A percentile compares a stretch with the other conserved stretches of the same genome.
phyloP scores from a whole-genome alignment of 2,329 filamentous ascomycete genomes.

The Ophiostoma australiae region DNA sequence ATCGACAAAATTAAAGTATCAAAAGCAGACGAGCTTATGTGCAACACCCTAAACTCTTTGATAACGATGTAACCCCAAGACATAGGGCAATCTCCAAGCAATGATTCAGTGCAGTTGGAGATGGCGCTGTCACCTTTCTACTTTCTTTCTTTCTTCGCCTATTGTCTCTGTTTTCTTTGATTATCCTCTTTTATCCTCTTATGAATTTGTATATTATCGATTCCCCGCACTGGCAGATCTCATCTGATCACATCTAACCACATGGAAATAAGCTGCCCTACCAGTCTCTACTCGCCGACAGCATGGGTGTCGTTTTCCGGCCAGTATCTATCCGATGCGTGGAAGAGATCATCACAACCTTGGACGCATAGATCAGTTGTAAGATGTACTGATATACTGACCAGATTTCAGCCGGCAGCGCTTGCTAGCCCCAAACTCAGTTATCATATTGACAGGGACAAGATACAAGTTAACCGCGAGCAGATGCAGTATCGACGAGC shows the following conservation, averaged over 20 bases:
- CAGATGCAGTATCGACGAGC: neutral
- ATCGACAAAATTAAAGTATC: too few relatives aligned
- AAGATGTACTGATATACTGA: too few relatives aligned
- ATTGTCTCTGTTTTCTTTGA: neutral
- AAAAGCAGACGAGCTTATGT: neutral
- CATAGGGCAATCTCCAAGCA: neutral
- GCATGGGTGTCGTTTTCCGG: constrained; percentile 6
- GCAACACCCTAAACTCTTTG: too few relatives aligned
- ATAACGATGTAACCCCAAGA: neutral
- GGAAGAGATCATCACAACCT: neutral
- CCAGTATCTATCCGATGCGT: neutral
- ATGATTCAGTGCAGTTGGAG: neutral
- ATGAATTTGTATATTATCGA: neutral
- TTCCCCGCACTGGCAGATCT: neutral
- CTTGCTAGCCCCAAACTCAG: too few relatives aligned
- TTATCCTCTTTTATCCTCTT: neutral
- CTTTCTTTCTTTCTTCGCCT: neutral
- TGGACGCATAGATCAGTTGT: too few relatives aligned
- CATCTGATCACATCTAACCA: neutral
- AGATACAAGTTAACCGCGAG: too few relatives aligned
- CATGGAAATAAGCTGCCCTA: neutral
- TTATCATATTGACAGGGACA: too few relatives aligned
- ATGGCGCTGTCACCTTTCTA: neutral
- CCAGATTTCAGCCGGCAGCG: too few relatives aligned
- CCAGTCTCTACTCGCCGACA: neutral